Base-by-base conservation (phyloP, 345 rosid species). In the Eucalyptus regnans region DNA sequence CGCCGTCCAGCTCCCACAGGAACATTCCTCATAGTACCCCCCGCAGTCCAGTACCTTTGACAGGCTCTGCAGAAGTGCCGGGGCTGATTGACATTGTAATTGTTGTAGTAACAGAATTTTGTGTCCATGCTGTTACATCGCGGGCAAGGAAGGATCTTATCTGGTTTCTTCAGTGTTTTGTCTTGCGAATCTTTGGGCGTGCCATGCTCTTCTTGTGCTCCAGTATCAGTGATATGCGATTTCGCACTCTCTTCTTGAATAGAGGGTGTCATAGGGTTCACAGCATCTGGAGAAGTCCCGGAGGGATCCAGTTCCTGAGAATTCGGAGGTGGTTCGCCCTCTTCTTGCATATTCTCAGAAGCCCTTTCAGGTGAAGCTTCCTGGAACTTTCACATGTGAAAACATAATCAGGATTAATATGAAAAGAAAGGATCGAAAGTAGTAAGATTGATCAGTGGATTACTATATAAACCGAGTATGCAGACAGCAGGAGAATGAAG, bases 31-130 rank as follows among this genome's bases (percentile, higher is more conserved):
- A 97, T 96, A 58, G 97, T 95, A 7, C 99, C 99, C 13, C 99
- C 98, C 1, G 98, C 97, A 10, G 99, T 97, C 99, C 99, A 97
- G 88, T 97, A 97, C 90, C 99, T 94, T 90, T 97, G 99, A 91
- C 99, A 97, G 25, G 98, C 95, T 88, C 95, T 97, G 93, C 99
- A 97, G 92, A 97, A 97, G 92, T 97, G 98, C 49, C 99, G 94
- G 16, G 99, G 99, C 90, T 97, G 99, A 90, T 97, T 97, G 84
- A 96, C 91, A 90, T 95, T 97, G 94, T 97, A 97, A 88, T 97
- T 97, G 93, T 97, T 97, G 91, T 96, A 97, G 90, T 97, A 96
- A 88, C 99, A 96, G 90, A 97, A 97, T 91, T 97, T 96, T 20
- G 99, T 97, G 76, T 97, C 99, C 95, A 93, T 94, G 91, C 99